These are phyloP conservation scores for Opeltia flavorubescens DNA, from an alignment of 495 filamentous ascomycete genomes.

Conservation along the genomic window DNA sequence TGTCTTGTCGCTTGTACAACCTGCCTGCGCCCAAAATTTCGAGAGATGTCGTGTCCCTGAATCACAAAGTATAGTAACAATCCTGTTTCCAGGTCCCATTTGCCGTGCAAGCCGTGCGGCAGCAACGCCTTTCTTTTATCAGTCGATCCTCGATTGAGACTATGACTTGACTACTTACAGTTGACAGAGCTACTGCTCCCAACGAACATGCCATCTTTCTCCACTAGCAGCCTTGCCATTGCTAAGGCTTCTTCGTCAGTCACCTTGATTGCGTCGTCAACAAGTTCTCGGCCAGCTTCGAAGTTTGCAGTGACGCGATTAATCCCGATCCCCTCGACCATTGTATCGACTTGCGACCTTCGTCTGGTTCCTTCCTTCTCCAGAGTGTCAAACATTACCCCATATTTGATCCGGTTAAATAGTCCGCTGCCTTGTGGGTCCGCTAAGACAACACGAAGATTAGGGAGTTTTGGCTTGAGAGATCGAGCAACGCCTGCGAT, in stretches of 20 bases:
- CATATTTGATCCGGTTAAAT: conserved; percentile 78
- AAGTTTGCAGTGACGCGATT: conserved; percentile 88
- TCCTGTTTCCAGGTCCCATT: conserved; percentile 59
- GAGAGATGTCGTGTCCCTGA: conserved; percentile 81
- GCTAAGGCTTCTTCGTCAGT: conserved; percentile 80
- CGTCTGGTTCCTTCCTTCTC: conserved; percentile 84
- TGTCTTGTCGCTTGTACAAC: conserved; percentile 45
- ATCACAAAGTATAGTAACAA: conserved; percentile 90
- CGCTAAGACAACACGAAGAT: conserved; percentile 64
- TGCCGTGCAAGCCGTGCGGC: conserved; percentile 64
- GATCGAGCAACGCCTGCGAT: conserved; percentile 74
- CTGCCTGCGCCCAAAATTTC: conserved; percentile 82
- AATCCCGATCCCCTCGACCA: conserved; percentile 92
- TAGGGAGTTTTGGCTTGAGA: conserved; percentile 50
- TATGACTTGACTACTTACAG: conserved; percentile 36
- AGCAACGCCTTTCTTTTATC: conserved; percentile 47
- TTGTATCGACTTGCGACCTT: conserved; percentile 81
- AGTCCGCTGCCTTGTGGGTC: conserved; percentile 91
- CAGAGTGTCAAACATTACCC: conserved; percentile 85
- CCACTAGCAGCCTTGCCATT: conserved; percentile 91
- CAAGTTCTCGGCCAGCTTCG: conserved; percentile 64
- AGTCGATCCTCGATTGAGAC: conserved; percentile 2
- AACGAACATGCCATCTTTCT: conserved; percentile 89
- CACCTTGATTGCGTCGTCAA: conserved; percentile 84
- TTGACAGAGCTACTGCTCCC: conserved; percentile 94